Percentiles rank a stretch among this genome's conserved stretches.
Conservation (phyloP, 352 stramenopile species). For the Achlya hypogyna region DNA sequence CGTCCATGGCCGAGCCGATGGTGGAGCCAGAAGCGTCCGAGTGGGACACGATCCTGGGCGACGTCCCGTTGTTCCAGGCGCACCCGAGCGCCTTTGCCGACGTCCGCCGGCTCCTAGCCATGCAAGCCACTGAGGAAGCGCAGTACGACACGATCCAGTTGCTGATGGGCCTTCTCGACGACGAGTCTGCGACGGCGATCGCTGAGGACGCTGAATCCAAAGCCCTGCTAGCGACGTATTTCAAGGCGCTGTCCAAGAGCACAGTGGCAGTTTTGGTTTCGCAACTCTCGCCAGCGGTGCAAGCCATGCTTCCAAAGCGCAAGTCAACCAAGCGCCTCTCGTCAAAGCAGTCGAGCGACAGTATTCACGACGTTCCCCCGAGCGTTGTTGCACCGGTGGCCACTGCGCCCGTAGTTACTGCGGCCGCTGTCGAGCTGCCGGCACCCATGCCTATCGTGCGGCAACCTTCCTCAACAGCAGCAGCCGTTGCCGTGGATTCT, state of each 20-base stretch:
- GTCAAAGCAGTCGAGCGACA: not conserved
- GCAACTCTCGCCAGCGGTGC: not conserved
- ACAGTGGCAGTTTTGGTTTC: not conserved
- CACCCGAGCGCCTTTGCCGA: not conserved
- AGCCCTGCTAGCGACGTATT: not conserved
- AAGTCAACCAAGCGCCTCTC: not conserved
- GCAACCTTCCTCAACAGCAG: not conserved
- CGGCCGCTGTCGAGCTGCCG: not conserved
- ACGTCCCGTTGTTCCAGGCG: not conserved
- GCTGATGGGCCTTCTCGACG: not conserved
- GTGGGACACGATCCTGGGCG: slow-evolving; percentile 1
- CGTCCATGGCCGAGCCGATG: not conserved
- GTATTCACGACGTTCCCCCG: not conserved
- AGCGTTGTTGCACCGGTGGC: too few species aligned
- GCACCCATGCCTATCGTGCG: not conserved
- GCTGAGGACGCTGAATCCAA: not conserved
- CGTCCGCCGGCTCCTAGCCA: not conserved
- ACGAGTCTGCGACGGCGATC: not conserved
- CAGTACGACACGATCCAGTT: not conserved
- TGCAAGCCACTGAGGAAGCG: not conserved
- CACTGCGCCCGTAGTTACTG: not conserved
- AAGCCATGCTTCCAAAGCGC: not conserved
- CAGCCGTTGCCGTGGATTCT: not conserved
- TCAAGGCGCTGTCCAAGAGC: not conserved
- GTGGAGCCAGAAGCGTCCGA: not conserved